Conservation (phyloP, 2,329 filamentous ascomycete genomes). For the Trichoderma hamatum region DNA sequence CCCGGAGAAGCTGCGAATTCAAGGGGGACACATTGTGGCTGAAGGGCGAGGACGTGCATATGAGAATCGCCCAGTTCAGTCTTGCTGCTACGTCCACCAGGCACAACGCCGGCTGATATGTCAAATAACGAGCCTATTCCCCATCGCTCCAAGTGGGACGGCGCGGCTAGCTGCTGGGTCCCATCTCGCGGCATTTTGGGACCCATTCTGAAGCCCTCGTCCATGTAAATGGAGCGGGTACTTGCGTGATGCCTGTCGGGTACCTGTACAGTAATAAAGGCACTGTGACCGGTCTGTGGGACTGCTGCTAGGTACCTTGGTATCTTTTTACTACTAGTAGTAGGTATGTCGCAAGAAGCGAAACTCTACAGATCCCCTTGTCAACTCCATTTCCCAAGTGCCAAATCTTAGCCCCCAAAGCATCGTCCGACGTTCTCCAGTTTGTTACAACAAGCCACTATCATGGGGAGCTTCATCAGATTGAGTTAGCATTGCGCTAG, state of each 20-base stretch:
- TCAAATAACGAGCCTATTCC: slow-evolving; percentile 9
- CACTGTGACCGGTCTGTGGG: slow-evolving; percentile 2
- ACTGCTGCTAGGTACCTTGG: background rate
- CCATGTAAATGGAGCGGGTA: background rate
- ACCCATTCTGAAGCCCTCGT: background rate
- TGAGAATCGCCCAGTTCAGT: slow-evolving; percentile 5
- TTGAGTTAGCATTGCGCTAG: background rate
- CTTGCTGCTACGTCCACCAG: background rate
- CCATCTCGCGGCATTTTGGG: slow-evolving; percentile 16
- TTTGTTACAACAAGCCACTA: background rate
- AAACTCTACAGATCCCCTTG: background rate
- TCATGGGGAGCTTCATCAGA: background rate
- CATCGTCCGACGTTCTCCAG: background rate
- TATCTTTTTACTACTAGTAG: too few species aligned
- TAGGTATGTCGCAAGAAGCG: background rate
- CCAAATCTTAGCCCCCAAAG: slow-evolving; percentile 9
- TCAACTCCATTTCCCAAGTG: background rate
- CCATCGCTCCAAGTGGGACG: slow-evolving; percentile 8
- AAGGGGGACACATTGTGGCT: slow-evolving; percentile 17
- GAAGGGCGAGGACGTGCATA: background rate
- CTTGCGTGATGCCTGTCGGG: background rate
- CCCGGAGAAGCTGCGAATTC: background rate
- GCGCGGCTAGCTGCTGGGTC: background rate
- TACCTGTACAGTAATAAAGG: background rate
- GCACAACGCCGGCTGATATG: slow-evolving; percentile 1